Evolutionary conservation across 176 grass and related monocot genomes (phyloP).

Genomic region (Elymus sibiricus): DNA sequence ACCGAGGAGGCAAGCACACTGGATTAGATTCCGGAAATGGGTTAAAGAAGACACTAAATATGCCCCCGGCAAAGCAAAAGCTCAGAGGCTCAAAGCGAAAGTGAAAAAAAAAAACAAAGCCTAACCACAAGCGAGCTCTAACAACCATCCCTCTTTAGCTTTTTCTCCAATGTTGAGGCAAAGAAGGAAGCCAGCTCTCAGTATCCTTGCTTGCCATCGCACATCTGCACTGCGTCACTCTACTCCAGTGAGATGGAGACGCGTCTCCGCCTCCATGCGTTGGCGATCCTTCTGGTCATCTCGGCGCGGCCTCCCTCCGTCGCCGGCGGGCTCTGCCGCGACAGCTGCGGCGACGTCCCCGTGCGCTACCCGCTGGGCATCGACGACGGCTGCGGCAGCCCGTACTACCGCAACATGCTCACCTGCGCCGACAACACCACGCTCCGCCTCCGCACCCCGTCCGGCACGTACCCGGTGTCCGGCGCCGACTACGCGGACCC

Average conservation of each 20-base stretch:
- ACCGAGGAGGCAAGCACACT: neutral
- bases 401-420: constrained; percentile 91
- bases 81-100: constrained; percentile 29
- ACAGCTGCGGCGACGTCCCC: constrained; percentile 63
- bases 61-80: constrained; percentile 33
- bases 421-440: constrained; percentile 55
- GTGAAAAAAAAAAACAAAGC: neutral
- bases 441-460: constrained; percentile 76
- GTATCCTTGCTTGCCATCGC: neutral
- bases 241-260: constrained; percentile 14
- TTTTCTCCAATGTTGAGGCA: constrained; percentile 1
- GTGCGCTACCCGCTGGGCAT: constrained; percentile 74
- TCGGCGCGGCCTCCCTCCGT: neutral
- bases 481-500: constrained; percentile 72
- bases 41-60: constrained; percentile 23
- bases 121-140: neutral
- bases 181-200: neutral
- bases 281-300: neutral
- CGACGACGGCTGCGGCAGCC: constrained; percentile 89
- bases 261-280: constrained; percentile 17
- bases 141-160: neutral
- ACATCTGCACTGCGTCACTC: neutral
- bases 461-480: constrained; percentile 68
- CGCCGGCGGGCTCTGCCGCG: constrained; percentile 49
- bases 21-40: constrained; percentile 12